Conservation (phyloP, 257 asterid species). For the Nicotiana sylvestris region DNA sequence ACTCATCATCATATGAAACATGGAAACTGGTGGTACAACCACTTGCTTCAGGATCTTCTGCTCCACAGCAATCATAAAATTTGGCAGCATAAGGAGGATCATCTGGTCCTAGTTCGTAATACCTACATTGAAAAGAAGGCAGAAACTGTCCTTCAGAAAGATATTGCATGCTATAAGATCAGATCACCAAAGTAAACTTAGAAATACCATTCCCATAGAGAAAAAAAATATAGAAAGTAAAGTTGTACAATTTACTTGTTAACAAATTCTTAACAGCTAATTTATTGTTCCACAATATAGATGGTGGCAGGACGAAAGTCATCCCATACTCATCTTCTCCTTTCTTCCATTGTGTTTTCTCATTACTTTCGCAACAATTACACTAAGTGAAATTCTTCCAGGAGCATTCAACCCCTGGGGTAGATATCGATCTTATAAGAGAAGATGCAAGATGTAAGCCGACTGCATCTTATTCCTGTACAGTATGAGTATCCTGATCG, state of each 20-base stretch:
- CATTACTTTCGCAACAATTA: background rate
- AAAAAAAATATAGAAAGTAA: background rate
- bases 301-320: background rate
- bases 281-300: background rate
- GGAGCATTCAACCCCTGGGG: background rate
- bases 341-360: background rate
- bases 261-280: background rate
- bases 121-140: constrained; percentile 36
- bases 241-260: background rate
- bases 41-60: constrained; percentile 66
- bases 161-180: background rate
- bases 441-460: background rate
- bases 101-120: constrained; percentile 73
- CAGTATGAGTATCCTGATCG: background rate
- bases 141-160: background rate
- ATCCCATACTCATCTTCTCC: background rate
- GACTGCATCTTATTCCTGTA: background rate
- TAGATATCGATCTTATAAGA: background rate
- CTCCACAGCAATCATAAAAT: constrained; percentile 93
- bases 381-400: background rate
- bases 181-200: background rate
- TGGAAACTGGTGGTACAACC: constrained; percentile 74
- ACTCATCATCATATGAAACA: constrained; percentile 68
- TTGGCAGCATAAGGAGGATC: constrained; percentile 98
- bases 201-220: background rate